Evolutionary conservation across 2,329 filamentous ascomycete species (phyloP).

Genomic region (Pseudogymnoascus sp.): DNA sequence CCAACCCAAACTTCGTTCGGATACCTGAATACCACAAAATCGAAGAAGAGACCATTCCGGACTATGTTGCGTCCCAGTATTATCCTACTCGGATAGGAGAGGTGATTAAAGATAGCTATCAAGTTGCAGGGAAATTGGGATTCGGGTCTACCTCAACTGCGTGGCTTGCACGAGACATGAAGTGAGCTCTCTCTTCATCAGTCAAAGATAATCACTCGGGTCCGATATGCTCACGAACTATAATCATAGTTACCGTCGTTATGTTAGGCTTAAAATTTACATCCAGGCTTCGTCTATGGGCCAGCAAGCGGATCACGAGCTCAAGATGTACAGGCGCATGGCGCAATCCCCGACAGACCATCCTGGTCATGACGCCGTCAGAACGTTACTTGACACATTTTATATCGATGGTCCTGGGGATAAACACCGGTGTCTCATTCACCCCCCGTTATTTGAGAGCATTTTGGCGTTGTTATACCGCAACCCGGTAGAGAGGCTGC

Average conservation of each 20-base stretch:
- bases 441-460: constrained; percentile 29
- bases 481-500: constrained; percentile 32
- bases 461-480: constrained; percentile 17
- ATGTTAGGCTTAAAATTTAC: constrained; percentile 18
- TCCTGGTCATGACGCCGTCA: constrained; percentile 26
- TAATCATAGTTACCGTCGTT: constrained; percentile 14
- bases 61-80: constrained; percentile 10
- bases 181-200: constrained; percentile 13
- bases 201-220: constrained; percentile 13
- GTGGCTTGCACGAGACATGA: constrained; percentile 18
- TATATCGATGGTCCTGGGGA: constrained; percentile 30
- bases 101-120: constrained; percentile 14
- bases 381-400: constrained; percentile 32
- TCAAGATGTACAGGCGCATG: constrained; percentile 36
- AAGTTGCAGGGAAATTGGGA: constrained; percentile 18
- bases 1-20: neutral
- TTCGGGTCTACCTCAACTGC: constrained; percentile 18
- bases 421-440: constrained; percentile 30
- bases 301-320: constrained; percentile 25
- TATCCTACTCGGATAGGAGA: constrained; percentile 17
- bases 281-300: constrained; percentile 13
- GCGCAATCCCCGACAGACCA: constrained; percentile 23
- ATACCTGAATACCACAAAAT: neutral
- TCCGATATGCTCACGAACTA: constrained; percentile 10
- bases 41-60: neutral